phyloP scores from a whole-genome alignment of 768 basidiomycete species.

The Mycena indigotica region DNA sequence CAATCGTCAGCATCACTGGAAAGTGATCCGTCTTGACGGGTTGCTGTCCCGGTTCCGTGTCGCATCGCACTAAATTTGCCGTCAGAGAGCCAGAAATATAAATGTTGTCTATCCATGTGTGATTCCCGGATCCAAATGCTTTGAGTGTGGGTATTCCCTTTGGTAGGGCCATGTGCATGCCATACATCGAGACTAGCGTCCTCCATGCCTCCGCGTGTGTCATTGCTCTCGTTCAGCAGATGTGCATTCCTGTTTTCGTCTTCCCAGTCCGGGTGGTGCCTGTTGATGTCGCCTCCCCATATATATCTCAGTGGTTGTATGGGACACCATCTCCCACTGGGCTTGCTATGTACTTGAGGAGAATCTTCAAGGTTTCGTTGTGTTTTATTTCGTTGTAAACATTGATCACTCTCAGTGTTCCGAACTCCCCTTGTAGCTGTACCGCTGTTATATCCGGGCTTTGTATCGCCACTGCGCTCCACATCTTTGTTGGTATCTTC shows the following conservation, averaged over 20 bases:
- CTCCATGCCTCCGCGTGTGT: slow-evolving; percentile 29
- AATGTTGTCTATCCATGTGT: slow-evolving; percentile 45
- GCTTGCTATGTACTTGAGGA: neutral
- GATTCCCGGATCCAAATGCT: slow-evolving; percentile 30
- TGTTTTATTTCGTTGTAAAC: slow-evolving; percentile 33
- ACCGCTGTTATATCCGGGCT: slow-evolving; percentile 29
- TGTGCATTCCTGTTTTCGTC: slow-evolving; percentile 25
- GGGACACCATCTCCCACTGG: neutral
- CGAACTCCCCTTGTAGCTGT: slow-evolving; percentile 18
- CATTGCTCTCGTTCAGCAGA: slow-evolving; percentile 36
- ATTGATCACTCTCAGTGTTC: slow-evolving; percentile 30
- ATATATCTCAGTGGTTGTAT: slow-evolving; percentile 8
- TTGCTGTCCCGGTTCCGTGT: slow-evolving; percentile 10
- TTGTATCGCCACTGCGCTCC: slow-evolving; percentile 24
- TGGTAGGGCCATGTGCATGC: slow-evolving; percentile 38
- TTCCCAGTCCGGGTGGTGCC: slow-evolving; percentile 45
- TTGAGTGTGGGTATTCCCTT: slow-evolving; percentile 36
- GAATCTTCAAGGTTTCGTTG: slow-evolving; percentile 7
- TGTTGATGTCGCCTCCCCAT: slow-evolving; percentile 44
- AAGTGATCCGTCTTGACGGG: slow-evolving; percentile 41
- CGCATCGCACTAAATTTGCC: slow-evolving; percentile 30
- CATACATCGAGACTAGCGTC: slow-evolving; percentile 22
- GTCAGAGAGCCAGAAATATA: slow-evolving; percentile 28
- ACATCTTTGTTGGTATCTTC: slow-evolving; percentile 22
- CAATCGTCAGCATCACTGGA: slow-evolving; percentile 35